Evolutionary conservation across 2,329 filamentous ascomycete genomes (phyloP), one percentile per base, ranked within the genome.

Genomic region (Diplocarpon rosae): DNA sequence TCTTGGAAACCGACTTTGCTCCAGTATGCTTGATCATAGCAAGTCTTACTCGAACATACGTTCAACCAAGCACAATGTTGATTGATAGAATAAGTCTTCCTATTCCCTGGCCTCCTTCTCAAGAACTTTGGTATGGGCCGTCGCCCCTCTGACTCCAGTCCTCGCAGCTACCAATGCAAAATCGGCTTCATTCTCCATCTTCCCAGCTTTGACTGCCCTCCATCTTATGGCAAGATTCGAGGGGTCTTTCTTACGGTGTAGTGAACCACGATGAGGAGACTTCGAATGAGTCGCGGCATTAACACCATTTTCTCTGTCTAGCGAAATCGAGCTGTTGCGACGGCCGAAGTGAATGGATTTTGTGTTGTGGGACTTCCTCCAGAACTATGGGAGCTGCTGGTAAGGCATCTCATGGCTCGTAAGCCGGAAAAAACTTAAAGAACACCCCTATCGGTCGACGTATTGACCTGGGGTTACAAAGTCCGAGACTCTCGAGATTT

Each of bases 181-280:
- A 53, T 84, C 80, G 0, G 80, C 81, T 14, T 83, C 77, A 6
- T 66, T 63, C 64, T 85, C 80, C 0, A 79, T 77, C 0, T 65
- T 59, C 64, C 85, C 80, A 24, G 81, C 81, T 37, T 65, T 63
- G 53, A 77, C 66, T 15, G 85, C 73, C 29, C 74, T 71, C 62
- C 83, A 74, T 3, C 75, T 68, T 0, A 80, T 80, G 16, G 72
- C 67, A 1, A 72, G 56, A 56, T 85, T 83, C 51, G 68, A 73
- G 0, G 78, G 75, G 62, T 85, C 80, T 50, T 79, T 69, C 37
- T 71, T 66, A 48, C 65, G 62, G 52, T 63, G 66, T 52, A 73
- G 66, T 46, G 68, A 46, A 29, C 55, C 53, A 43, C 57, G 58
- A 13, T 57, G 58, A 39, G 39, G 29, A 17, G 42, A 39, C 5